Evolutionary conservation across 1,284 basidiomycete species (phyloP).

Genomic region (Leccinum fallax): DNA sequence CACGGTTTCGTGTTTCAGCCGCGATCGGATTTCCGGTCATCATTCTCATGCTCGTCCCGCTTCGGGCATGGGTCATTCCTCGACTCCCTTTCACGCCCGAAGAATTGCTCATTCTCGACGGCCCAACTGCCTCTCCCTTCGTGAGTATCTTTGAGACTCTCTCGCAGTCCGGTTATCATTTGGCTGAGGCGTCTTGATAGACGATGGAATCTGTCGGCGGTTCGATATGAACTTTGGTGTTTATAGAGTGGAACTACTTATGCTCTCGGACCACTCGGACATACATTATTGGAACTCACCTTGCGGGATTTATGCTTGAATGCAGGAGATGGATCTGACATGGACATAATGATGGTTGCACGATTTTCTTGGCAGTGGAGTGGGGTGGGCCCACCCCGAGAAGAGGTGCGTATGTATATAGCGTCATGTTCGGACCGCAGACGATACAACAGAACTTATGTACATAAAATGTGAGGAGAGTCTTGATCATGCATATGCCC

Average conservation of each 20-base stretch:
- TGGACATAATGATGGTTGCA: too few species aligned
- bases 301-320: neutral
- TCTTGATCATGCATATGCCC: too few species aligned
- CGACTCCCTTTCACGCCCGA: conserved; percentile 76
- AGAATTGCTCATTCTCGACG: conserved; percentile 86
- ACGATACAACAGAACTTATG: too few species aligned
- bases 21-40: conserved; percentile 92
- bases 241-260: neutral
- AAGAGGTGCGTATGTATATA: too few species aligned
- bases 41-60: conserved; percentile 86
- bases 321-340: too few species aligned
- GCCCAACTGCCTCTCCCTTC: conserved; percentile 82
- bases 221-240: conserved; percentile 20
- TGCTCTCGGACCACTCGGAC: neutral
- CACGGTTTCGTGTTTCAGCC: conserved; percentile 43
- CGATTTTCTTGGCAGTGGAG: too few species aligned
- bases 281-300: neutral
- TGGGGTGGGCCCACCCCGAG: too few species aligned
- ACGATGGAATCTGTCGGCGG: conserved; percentile 63
- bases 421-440: too few species aligned
- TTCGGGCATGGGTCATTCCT: conserved; percentile 77
- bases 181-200: conserved; percentile 28
- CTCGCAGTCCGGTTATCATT: neutral
- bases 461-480: too few species aligned
- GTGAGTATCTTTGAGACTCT: conserved; percentile 48